Percentiles rank a stretch among this genome's conserved stretches.
These are phyloP conservation scores for Coemansia sp. DNA, from an alignment of 192 early-diverging fungal species.

Conservation along the genomic window DNA sequence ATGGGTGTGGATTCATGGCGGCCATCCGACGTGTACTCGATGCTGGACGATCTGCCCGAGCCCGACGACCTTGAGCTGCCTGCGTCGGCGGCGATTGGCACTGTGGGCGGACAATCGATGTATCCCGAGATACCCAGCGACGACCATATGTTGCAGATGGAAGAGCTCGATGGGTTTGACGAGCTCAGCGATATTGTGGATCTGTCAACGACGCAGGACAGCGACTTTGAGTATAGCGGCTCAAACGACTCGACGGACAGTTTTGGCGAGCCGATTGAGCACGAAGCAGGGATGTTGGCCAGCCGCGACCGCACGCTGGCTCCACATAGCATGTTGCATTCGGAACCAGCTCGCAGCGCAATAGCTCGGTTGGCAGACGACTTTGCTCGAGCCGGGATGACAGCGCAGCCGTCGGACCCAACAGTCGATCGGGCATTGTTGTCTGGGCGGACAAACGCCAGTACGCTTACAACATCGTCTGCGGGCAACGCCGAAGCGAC, in stretches of 20 bases:
- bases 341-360: not conserved
- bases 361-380: slow-evolving; percentile 9
- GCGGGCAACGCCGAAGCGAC: slow-evolving; percentile 4
- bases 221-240: slow-evolving; percentile 34
- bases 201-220: slow-evolving; percentile 18
- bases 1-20: not conserved
- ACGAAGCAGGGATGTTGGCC: slow-evolving; percentile 30
- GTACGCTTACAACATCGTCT: slow-evolving; percentile 27
- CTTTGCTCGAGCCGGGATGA: slow-evolving; percentile 8
- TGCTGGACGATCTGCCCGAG: slow-evolving; percentile 29
- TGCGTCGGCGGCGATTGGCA: slow-evolving; percentile 19
- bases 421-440: not conserved
- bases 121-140: not conserved
- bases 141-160: slow-evolving; percentile 40
- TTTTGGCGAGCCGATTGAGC: slow-evolving; percentile 51
- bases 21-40: slow-evolving; percentile 18
- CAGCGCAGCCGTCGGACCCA: not conserved
- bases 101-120: not conserved
- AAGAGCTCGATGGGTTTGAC: slow-evolving; percentile 34
- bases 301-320: not conserved
- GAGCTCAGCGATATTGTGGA: slow-evolving; percentile 42
- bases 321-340: slow-evolving; percentile 18
- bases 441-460: slow-evolving; percentile 30
- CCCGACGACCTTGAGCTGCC: slow-evolving; percentile 41
- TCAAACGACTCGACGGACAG: slow-evolving; percentile 47